Evolutionary conservation across 306 rosid species (phyloP).

Genomic region (Sphenostylis stenocarpa): DNA sequence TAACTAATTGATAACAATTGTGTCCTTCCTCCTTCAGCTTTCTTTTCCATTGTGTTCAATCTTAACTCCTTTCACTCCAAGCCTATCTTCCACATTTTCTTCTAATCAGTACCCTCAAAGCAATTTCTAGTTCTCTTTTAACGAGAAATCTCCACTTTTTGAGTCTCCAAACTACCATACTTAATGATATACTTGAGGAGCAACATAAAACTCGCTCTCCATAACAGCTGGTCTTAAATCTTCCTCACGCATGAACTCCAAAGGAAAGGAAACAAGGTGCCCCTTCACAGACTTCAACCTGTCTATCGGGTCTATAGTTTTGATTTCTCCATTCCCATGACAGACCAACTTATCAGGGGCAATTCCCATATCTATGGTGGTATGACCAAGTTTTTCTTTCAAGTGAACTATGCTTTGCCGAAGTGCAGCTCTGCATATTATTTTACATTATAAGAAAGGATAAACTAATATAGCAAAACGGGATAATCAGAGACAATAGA

Average conservation of each 20-base stretch:
- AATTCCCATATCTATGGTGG: constrained; percentile 86
- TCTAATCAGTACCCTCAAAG: neutral
- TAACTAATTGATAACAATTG: neutral
- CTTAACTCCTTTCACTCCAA: neutral
- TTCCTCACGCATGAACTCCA: constrained; percentile 91
- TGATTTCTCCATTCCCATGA: constrained; percentile 54
- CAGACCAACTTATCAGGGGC: constrained; percentile 63
- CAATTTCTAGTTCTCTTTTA: neutral
- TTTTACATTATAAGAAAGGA: neutral
- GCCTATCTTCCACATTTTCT: neutral
- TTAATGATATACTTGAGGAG: constrained; percentile 86
- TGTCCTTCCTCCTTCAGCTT: constrained; percentile 8
- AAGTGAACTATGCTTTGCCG: constrained; percentile 64
- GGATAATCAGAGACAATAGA: neutral
- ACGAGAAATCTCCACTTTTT: neutral
- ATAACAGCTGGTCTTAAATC: constrained; percentile 92
- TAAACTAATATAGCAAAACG: neutral
- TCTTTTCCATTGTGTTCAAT: constrained; percentile 20
- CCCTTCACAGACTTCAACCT: constrained; percentile 68
- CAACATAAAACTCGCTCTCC: constrained; percentile 85
- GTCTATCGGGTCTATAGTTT: constrained; percentile 48
- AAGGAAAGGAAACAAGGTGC: constrained; percentile 88
- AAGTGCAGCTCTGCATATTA: constrained; percentile 62
- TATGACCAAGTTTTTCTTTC: constrained; percentile 74
- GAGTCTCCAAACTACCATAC: neutral